Base-by-base conservation (phyloP, 345 rosid species). In the Microcos paniculata region DNA sequence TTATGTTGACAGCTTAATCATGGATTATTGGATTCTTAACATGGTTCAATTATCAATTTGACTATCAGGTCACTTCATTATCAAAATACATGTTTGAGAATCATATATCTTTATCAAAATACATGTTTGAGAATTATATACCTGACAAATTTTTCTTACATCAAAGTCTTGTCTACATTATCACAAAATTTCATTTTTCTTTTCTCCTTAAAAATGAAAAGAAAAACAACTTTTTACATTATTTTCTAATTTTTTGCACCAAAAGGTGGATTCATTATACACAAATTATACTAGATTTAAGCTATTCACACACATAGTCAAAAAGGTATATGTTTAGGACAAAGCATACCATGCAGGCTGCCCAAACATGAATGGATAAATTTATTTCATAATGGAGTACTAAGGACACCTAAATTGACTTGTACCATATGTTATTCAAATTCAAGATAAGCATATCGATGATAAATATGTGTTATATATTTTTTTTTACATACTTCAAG, bases 21-120 rank as follows among this genome's bases (percentile, higher is more conserved):
- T 69, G 42, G 23, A 48, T 28, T 28, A 51, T 46, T 69, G 72
- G 72, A 69, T 30, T 69, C 72, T 69, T 49, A 3, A 18, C 16
- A 51, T 19, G 43, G 7, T 49, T 69, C 43, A 48, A 46, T 69
- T 69, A 69, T 69, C 18, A 26, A 28, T 9, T 69, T 69, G 73
- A 69, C 59, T 11, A 30, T 30, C 0, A 69, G 58, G 43, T 24
- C 58, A 49, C 23, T 49, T 28, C 55, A 24, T 43, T 43, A 19
- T 43, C 71, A 59, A 66, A 45, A 14, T 16, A 24, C n/a, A 66
- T 66, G 35, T 21, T 30, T 69, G 16, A 48, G 58, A 48, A 46
- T 68, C 46, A 68, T 26, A 43, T n/a, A n/a, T n/a, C n/a, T 16
- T 43, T 43, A 19, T 43, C 71, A 59, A 66, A 45, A 14, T 16